Percentiles rank a stretch among this genome's conserved stretches.
phyloP scores from a whole-genome alignment of 2,329 filamentous ascomycete genomes.

The Neoascochyta sp. region DNA sequence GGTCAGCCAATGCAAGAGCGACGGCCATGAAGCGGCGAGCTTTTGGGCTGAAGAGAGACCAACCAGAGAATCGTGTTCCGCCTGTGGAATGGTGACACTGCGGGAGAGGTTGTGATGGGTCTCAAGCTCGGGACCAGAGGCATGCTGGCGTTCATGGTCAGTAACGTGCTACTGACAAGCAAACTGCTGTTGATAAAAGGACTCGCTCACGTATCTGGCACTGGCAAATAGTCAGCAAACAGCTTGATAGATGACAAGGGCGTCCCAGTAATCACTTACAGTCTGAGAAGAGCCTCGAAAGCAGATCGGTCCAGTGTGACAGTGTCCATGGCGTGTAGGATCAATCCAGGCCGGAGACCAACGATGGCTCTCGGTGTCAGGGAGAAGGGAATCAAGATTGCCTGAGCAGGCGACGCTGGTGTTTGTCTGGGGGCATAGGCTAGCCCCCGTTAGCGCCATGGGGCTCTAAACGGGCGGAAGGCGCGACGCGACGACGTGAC shows the following conservation, averaged over 20 bases:
- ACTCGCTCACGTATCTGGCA: constrained; percentile 49
- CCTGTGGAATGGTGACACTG: constrained; percentile 55
- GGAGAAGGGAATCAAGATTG: too few relatives aligned
- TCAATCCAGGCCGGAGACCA: constrained; percentile 7
- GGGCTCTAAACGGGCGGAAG: constrained; percentile 7
- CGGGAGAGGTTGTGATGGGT: constrained; percentile 34
- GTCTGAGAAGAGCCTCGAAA: constrained; percentile 59
- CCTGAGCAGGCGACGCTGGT: not conserved
- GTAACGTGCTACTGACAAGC: too few relatives aligned
- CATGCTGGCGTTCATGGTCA: constrained; percentile 37
- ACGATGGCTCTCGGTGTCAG: constrained; percentile 8
- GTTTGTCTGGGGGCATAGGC: not conserved
- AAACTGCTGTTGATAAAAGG: not conserved
- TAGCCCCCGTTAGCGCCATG: not conserved
- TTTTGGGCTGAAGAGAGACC: constrained; percentile 22
- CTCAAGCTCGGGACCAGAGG: constrained; percentile 36
- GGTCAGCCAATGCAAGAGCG: too few relatives aligned
- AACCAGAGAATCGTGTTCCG: constrained; percentile 60
- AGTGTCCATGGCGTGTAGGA: constrained; percentile 36
- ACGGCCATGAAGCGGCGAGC: too few relatives aligned
- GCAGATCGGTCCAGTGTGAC: constrained; percentile 60
- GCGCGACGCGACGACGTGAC: too few relatives aligned
- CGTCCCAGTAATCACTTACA: constrained; percentile 47
- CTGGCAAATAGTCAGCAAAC: constrained; percentile 35
- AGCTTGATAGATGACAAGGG: constrained; percentile 2